A percentile compares a stretch with the other conserved stretches of the same genome.
Evolutionary conservation across 768 basidiomycete genomes (phyloP).

Genomic region (Tremella mesenterica): DNA sequence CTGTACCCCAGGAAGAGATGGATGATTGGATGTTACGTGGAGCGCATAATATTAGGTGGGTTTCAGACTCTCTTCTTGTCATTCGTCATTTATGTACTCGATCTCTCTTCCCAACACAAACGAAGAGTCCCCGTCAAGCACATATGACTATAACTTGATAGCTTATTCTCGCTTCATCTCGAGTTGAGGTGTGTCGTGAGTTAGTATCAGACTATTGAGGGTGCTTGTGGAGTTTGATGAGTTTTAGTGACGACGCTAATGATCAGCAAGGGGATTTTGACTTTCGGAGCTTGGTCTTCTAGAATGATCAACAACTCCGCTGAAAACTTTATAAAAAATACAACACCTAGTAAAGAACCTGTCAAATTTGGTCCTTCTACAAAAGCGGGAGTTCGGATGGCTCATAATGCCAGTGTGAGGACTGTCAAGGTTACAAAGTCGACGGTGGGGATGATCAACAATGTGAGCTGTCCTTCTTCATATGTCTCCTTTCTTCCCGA

Average conservation of each 20-base stretch:
- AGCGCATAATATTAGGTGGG: slow-evolving; percentile 58
- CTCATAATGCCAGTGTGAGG: slow-evolving; percentile 59
- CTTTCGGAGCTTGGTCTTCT: slow-evolving; percentile 57
- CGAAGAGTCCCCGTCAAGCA: no score
- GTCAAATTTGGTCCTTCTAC: slow-evolving; percentile 58
- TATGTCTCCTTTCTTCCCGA: not conserved
- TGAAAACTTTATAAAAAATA: slow-evolving; percentile 55
- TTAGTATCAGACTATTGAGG: not conserved
- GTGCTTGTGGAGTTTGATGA: not conserved
- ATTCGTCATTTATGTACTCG: not conserved
- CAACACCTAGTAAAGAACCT: slow-evolving; percentile 51
- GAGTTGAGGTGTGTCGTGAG: not conserved
- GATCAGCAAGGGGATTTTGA: slow-evolving; percentile 58
- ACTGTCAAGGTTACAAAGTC: slow-evolving; percentile 60
- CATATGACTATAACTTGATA: no score
- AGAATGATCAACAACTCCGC: slow-evolving; percentile 58
- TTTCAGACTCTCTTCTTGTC: not conserved
- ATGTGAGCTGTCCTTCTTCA: slow-evolving; percentile 22
- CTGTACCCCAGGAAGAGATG: slow-evolving; percentile 59
- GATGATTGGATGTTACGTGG: slow-evolving; percentile 57
- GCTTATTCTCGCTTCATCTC: no score
- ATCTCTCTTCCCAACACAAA: no score
- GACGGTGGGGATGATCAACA: slow-evolving; percentile 57
- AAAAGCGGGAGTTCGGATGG: slow-evolving; percentile 53
- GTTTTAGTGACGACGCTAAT: not conserved